phyloP scores from a whole-genome alignment of 306 rosid species.

The Luffa acutangula region DNA sequence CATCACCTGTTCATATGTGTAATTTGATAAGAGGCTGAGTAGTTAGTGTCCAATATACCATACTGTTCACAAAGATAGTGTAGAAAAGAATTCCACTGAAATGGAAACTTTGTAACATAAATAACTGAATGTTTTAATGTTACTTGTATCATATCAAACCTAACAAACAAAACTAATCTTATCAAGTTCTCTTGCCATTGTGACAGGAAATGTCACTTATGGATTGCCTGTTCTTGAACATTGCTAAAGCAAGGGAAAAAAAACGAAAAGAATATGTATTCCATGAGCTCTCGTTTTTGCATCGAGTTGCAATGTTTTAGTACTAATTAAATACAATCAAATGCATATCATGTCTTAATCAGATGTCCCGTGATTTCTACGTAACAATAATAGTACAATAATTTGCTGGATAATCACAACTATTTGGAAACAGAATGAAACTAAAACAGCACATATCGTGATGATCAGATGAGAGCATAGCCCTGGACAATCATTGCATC shows the following conservation, averaged over 20 bases:
- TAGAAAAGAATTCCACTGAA: constrained; percentile 17
- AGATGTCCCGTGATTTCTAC: background rate
- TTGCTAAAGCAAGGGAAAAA: background rate
- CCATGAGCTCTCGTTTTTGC: background rate
- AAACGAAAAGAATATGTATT: background rate
- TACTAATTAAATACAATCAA: background rate
- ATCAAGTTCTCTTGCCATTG: background rate
- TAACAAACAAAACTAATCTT: background rate
- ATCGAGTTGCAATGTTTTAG: background rate
- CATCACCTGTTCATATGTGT: constrained; percentile 11
- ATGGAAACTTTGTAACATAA: background rate
- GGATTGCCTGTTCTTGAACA: background rate
- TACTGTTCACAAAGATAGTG: constrained; percentile 10
- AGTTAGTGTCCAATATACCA: constrained; percentile 9
- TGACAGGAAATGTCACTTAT: background rate
- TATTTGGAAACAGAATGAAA: background rate
- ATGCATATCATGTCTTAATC: background rate
- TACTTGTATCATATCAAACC: background rate
- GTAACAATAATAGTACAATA: background rate
- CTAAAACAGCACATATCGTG: background rate
- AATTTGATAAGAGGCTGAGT: constrained; percentile 13
- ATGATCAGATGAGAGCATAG: constrained; percentile 42
- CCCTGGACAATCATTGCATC: constrained; percentile 60
- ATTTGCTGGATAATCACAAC: background rate
- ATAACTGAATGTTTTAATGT: background rate